Evolutionary conservation across 177 flowering plant genomes (phyloP).

Genomic region (Vitis hybrid): DNA sequence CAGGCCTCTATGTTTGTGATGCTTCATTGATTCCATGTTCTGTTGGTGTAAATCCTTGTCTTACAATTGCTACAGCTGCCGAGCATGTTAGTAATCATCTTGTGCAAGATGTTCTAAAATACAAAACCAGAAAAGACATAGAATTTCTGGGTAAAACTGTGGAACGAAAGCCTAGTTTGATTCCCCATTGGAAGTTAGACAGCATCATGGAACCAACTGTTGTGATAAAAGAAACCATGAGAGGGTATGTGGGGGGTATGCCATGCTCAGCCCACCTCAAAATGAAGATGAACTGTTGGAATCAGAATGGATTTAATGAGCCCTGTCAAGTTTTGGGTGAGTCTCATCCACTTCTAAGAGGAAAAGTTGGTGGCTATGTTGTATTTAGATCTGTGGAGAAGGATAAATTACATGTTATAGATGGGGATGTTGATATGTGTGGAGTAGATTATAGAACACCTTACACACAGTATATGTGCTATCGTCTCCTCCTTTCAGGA

Average conservation of each 20-base stretch:
- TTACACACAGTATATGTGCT: slow-evolving; percentile 54
- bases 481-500: slow-evolving; percentile 48
- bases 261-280: slow-evolving; percentile 49
- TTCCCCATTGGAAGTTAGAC: neutral
- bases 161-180: slow-evolving; percentile 3
- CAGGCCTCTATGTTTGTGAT: slow-evolving; percentile 63
- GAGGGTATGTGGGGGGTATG: slow-evolving; percentile 59
- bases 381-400: slow-evolving; percentile 38
- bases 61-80: slow-evolving; percentile 52
- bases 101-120: slow-evolving; percentile 38
- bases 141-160: neutral
- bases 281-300: slow-evolving; percentile 36
- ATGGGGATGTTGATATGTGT: slow-evolving; percentile 56
- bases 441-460: slow-evolving; percentile 44
- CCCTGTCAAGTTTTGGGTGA: slow-evolving; percentile 2
- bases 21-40: slow-evolving; percentile 67
- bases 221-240: slow-evolving; percentile 42
- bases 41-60: slow-evolving; percentile 56
- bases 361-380: slow-evolving; percentile 57
- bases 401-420: slow-evolving; percentile 49
- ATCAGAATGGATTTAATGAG: slow-evolving; percentile 9
- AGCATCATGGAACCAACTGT: slow-evolving; percentile 9
- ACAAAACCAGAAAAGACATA: slow-evolving; percentile 18
- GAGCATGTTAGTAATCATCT: slow-evolving; percentile 50
- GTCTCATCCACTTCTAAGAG: slow-evolving; percentile 36